Evolutionary conservation across 169 alveolate genomes (phyloP), one percentile per base, ranked within the genome.

Genomic region (Eimeria zaria): DNA sequence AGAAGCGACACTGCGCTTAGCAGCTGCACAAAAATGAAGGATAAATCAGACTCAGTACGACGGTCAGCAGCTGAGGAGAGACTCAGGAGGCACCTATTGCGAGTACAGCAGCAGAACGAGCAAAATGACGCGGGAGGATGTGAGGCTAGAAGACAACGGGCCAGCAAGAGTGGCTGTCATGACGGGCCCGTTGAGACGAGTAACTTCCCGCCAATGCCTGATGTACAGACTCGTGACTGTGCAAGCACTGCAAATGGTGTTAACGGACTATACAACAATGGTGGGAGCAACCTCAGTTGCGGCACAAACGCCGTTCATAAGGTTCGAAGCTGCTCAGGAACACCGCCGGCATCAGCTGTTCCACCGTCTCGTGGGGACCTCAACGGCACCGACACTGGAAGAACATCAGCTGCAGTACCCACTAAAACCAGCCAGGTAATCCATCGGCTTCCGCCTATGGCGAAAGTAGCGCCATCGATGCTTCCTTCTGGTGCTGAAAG

Each of bases 241-340:
- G 39, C 44, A 22, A 4, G 88, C 88, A 46, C 8, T 78, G 60
- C 44, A 58, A 60, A 84, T 58, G 91, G 60, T 84, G 76, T 55
- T 24, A 62, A 24, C 60, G 58, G 91, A 76, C 55, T 24, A 8
- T 36, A 27, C 76, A 55, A 53, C 53, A 9, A 14, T 11, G 58
- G 60, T 5, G n/a, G 39, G 78, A 84, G 74, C 51, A 84, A 46
- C 46, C 55, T 39, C 1, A 18, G 53, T 27, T 33, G 74, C 53
- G 73, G 76, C 39, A 30, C 83, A 87, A 48, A 30, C 14, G 41
- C 83, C 74, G 71, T 87, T 20, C 94, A 87, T 36, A 71, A 62
- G 46, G 94, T 87, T 41, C 83, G 81, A 33, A 44, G 94, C 83
- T 39, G 46, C 36, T 60, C 94, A 27, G 94, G 67, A 62, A 64